Evolutionary conservation across 2,329 filamentous ascomycete species (phyloP).

Genomic region (Alternaria metachromatica): DNA sequence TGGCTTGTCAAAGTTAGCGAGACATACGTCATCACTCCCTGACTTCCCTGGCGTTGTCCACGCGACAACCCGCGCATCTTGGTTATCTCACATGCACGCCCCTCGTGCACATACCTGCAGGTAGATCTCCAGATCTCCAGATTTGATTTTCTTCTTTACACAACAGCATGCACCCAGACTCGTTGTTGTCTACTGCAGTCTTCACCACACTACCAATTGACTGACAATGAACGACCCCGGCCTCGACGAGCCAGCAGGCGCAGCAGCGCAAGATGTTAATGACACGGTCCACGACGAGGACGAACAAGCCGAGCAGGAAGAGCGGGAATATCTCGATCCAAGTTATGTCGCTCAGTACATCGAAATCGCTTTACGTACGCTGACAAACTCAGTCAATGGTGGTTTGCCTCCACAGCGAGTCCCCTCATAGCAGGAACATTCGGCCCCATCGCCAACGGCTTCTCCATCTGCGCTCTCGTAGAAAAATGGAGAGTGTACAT

Average conservation of each 20-base stretch:
- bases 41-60: conserved; percentile 4
- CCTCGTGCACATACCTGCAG: conserved; percentile 2
- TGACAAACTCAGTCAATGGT: conserved; percentile 58
- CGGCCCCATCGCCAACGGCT: conserved; percentile 62
- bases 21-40: conserved; percentile 12
- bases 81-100: conserved; percentile 9
- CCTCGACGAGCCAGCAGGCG: conserved; percentile 57
- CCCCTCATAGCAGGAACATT: conserved; percentile 64
- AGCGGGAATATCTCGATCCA: conserved; percentile 54
- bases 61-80: conserved; percentile 10
- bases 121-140: neutral
- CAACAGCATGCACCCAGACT: neutral
- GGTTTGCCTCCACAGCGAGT: conserved; percentile 66
- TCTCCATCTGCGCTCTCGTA: conserved; percentile 62
- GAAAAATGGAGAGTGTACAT: conserved; percentile 63
- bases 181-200: neutral
- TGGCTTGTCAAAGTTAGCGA: conserved; percentile 3
- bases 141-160: neutral
- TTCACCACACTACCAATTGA: neutral
- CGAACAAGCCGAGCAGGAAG: conserved; percentile 47
- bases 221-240: conserved; percentile 57
- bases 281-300: conserved; percentile 41
- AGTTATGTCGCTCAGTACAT: conserved; percentile 35
- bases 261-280: conserved; percentile 56
- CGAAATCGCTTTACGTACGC: neutral